These are phyloP conservation scores for Mycena floridula DNA, from an alignment of 768 basidiomycete species.

Conservation along the genomic window DNA sequence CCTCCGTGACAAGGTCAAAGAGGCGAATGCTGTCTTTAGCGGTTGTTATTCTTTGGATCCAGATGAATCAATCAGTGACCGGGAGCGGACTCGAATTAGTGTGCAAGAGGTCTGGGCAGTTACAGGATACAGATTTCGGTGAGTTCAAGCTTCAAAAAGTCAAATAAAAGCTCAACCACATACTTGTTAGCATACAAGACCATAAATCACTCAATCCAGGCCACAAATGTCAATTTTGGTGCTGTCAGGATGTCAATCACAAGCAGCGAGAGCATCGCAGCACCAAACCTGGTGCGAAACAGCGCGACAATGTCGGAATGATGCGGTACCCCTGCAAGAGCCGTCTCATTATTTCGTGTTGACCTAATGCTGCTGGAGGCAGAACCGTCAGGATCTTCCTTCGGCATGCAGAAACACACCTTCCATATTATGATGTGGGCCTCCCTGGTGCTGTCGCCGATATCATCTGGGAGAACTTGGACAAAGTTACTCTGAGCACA, in stretches of 20 bases:
- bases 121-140: constrained; percentile 20
- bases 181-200: constrained; percentile 14
- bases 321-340: constrained; percentile 17
- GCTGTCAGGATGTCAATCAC: constrained; percentile 18
- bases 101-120: constrained; percentile 16
- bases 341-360: constrained; percentile 12
- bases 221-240: constrained; percentile 17
- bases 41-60: constrained; percentile 12
- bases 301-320: constrained; percentile 21
- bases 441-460: constrained; percentile 16
- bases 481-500: constrained; percentile 17
- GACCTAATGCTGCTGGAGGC: neutral
- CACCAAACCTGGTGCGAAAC: constrained; percentile 12
- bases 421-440: constrained; percentile 14
- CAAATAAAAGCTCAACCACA: neutral
- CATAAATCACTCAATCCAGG: constrained; percentile 11
- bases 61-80: constrained; percentile 11
- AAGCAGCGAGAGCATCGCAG: constrained; percentile 16
- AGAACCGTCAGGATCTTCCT: constrained; percentile 4
- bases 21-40: constrained; percentile 19
- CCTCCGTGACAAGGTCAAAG: neutral
- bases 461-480: constrained; percentile 16
- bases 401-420: constrained; percentile 14
- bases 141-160: constrained; percentile 5
- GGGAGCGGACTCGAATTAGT: constrained; percentile 12